Base-by-base conservation (phyloP, 176 grass and related monocot genomes). In the Musa schizocarpa region DNA sequence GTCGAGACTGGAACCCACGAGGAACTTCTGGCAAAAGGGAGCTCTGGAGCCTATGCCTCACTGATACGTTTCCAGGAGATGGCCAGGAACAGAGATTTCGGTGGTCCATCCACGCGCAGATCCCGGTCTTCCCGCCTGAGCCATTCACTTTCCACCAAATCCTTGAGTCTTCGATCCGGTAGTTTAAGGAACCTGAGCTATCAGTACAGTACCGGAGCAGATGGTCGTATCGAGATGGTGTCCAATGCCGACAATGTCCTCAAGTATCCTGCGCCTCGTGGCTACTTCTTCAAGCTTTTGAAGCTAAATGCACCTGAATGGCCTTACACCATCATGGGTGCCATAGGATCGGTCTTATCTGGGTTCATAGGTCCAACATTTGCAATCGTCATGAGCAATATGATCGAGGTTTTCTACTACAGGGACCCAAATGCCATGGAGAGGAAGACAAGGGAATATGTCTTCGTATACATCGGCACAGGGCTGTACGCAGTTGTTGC, bases 401-500 rank as follows among this genome's bases (percentile, higher is more conserved):
- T 94, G 91, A 87, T 94, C 0, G 91, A 94, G 11, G 88, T 94
- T 79, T 94, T 94, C 76, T 94, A 94, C 23, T 88, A 83, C 72
- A 75, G 82, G 78, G 86, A 94, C 66, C 78, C 80, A 27, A 84
- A 82, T 59, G 86, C 76, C 13, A 94, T 94, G 91, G 91, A 90
- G 88, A 89, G 80, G n/a, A 94, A 90, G 78, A 94, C 85, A 0
- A 90, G 85, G 71, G 80, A 88, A 53, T 94, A 85, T 2, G 91
- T 94, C 61, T 94, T 94, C 76, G 79, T 94, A 9, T 94, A 90
- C 69, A 94, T 94, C 0, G 91, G 88, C 14, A 90, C 88, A 0
- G 88, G 91, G 14, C 69, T 94, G 48, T 94, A 90, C 26, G 91
- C 91, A 0, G 87, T 94, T 1, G 83, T 90, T 0, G 91, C 91